Evolutionary conservation across 2,329 filamentous ascomycete genomes (phyloP).

Genomic region (Pseudonectria buxi): DNA sequence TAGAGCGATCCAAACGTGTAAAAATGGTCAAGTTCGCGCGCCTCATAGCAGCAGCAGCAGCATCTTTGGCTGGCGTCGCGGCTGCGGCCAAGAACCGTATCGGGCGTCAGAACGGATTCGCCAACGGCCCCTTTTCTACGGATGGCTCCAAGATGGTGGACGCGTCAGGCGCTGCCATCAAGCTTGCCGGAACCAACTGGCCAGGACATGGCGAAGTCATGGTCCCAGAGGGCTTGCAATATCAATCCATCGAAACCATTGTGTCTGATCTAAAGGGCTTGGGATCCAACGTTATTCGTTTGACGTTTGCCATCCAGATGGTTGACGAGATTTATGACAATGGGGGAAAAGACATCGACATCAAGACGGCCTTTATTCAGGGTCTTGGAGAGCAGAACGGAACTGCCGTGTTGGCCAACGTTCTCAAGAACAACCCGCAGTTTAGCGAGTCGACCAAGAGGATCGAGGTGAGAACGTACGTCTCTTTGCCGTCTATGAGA

Average conservation of each 20-base stretch:
- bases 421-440: conserved; percentile 49
- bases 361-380: conserved; percentile 37
- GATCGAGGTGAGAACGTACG: conserved; percentile 32
- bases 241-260: conserved; percentile 49
- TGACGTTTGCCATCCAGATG: conserved; percentile 60
- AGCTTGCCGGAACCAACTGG: conserved; percentile 54
- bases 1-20: neutral
- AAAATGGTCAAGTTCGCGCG: conserved; percentile 1
- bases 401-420: conserved; percentile 40
- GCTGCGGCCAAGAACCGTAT: neutral
- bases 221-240: conserved; percentile 59
- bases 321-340: conserved; percentile 51
- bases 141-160: conserved; percentile 38
- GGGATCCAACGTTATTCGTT: conserved; percentile 56
- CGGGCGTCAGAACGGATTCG: neutral
- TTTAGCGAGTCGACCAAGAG: conserved; percentile 50
- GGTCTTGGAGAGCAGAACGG: conserved; percentile 48
- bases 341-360: conserved; percentile 37
- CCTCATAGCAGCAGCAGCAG: neutral
- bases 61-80: neutral
- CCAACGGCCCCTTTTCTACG: conserved; percentile 31
- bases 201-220: conserved; percentile 55
- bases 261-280: conserved; percentile 50
- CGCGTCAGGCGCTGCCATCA: conserved; percentile 35
- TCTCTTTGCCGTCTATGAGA: neutral